Percentiles rank a stretch among this genome's conserved stretches.
These are phyloP conservation scores for Rosa persica DNA, from an alignment of 306 rosid genomes.

Conservation along the genomic window DNA sequence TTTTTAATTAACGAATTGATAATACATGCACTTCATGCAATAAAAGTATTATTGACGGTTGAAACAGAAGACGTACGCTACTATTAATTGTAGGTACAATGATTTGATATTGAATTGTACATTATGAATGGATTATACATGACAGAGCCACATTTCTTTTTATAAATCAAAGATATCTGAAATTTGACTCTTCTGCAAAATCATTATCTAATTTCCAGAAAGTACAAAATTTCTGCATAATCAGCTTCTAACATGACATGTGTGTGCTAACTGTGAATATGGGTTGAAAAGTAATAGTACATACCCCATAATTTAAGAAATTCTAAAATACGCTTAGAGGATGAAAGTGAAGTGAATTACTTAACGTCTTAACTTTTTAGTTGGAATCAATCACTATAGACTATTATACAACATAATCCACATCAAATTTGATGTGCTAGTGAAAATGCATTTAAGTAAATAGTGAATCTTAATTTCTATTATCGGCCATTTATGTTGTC, in stretches of 20 bases:
- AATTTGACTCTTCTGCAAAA: not conserved
- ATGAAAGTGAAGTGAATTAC: too few relatives aligned
- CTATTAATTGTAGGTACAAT: not conserved
- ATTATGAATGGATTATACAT: not conserved
- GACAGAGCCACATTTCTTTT: not conserved
- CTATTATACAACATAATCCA: too few relatives aligned
- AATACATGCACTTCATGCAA: constrained; percentile 13
- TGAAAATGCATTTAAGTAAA: too few relatives aligned
- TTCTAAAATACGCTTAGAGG: too few relatives aligned
- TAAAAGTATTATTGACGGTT: not conserved
- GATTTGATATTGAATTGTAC: not conserved
- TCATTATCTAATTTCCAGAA: not conserved
- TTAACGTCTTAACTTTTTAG: too few relatives aligned
- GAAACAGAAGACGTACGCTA: not conserved
- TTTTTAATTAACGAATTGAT: not conserved
- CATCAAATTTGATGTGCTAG: too few relatives aligned
- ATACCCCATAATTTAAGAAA: too few relatives aligned
- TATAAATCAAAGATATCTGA: not conserved
- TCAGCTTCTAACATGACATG: not conserved
- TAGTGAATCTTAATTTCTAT: too few relatives aligned
- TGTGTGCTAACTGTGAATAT: not conserved
- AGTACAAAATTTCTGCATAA: not conserved
- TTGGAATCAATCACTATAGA: not conserved
- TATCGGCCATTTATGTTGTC: too few relatives aligned
- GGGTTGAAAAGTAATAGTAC: not conserved